A percentile compares a stretch with the other conserved stretches of the same genome.
These are phyloP conservation scores for Penicillium frequentans DNA, from an alignment of 2,329 filamentous ascomycete genomes.

Conservation along the genomic window DNA sequence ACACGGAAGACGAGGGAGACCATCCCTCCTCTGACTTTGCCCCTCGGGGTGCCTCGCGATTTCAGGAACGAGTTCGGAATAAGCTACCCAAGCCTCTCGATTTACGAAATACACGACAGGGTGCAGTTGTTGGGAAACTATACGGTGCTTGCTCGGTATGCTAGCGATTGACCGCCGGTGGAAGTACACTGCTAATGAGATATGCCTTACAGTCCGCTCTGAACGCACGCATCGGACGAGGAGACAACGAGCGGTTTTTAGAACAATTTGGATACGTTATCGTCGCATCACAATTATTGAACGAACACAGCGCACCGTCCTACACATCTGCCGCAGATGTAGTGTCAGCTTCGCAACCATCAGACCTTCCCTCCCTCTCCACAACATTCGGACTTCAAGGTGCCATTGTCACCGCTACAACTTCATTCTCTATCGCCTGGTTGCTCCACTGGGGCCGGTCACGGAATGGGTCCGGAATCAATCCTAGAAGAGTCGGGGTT, in stretches of 20 bases:
- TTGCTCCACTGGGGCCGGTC: slow-evolving; percentile 70
- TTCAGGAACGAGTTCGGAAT: slow-evolving; percentile 50
- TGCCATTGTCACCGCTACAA: slow-evolving; percentile 63
- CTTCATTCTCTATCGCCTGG: slow-evolving; percentile 64
- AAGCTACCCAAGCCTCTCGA: slow-evolving; percentile 51
- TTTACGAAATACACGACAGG: slow-evolving; percentile 30
- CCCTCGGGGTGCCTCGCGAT: slow-evolving; percentile 50
- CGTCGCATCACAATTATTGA: slow-evolving; percentile 85
- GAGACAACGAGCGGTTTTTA: slow-evolving; percentile 80
- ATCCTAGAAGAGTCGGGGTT: slow-evolving; percentile 40
- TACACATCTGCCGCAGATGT: slow-evolving; percentile 40
- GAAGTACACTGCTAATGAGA: slow-evolving; percentile 9
- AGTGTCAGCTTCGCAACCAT: slow-evolving; percentile 28
- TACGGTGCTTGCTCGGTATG: slow-evolving; percentile 52
- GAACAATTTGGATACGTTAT: slow-evolving; percentile 93
- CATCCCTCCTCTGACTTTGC: slow-evolving; percentile 45
- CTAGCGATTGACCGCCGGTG: neutral
- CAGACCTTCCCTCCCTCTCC: slow-evolving; percentile 35
- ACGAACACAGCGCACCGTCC: slow-evolving; percentile 53
- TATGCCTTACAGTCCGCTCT: slow-evolving; percentile 28
- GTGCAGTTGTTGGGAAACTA: slow-evolving; percentile 37
- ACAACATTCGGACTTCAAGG: slow-evolving; percentile 61
- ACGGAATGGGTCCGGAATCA: slow-evolving; percentile 50
- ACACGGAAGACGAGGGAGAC: slow-evolving; percentile 30
- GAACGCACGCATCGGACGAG: slow-evolving; percentile 60